Conservation (phyloP, 2,329 filamentous ascomycete genomes). For the Magnaporthiopsis incrustans region DNA sequence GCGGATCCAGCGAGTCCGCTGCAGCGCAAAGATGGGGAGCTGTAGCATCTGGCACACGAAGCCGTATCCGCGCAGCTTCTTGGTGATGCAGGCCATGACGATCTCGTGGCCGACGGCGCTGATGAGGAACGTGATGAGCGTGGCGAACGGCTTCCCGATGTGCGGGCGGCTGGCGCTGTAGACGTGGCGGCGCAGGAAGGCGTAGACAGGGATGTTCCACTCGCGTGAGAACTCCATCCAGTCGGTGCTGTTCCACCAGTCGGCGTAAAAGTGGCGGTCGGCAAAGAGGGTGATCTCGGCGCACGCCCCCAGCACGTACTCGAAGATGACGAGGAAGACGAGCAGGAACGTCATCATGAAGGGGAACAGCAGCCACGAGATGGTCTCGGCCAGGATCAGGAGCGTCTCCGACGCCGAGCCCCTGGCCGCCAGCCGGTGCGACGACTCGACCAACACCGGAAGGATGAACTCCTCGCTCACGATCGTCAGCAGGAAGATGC, state of each 20-base stretch:
- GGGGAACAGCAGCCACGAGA: slow-evolving; percentile 86
- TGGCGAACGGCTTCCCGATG: slow-evolving; percentile 70
- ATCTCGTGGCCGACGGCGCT: slow-evolving; percentile 87
- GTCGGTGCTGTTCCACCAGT: slow-evolving; percentile 72
- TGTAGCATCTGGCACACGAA: slow-evolving; percentile 95
- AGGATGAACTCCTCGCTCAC: slow-evolving; percentile 93
- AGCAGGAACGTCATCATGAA: slow-evolving; percentile 95
- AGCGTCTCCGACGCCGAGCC: slow-evolving; percentile 52
- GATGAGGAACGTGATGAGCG: slow-evolving; percentile 84
- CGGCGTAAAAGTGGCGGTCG: slow-evolving; percentile 85
- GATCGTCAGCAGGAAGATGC: slow-evolving; percentile 88
- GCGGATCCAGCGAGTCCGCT: slow-evolving; percentile 70
- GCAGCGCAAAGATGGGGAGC: slow-evolving; percentile 87
- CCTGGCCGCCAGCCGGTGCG: slow-evolving; percentile 37
- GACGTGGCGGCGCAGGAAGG: slow-evolving; percentile 89
- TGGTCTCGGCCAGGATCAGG: slow-evolving; percentile 80
- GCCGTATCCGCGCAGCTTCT: slow-evolving; percentile 91
- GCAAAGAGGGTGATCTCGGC: slow-evolving; percentile 91
- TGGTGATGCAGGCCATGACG: slow-evolving; percentile 95
- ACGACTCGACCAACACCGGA: slow-evolving; percentile 73
- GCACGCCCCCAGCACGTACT: slow-evolving; percentile 90
- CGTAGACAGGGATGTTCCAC: slow-evolving; percentile 97
- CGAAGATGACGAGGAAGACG: slow-evolving; percentile 96
- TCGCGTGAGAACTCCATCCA: slow-evolving; percentile 95
- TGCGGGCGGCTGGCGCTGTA: slow-evolving; percentile 74